Percentiles rank a stretch among this genome's conserved stretches.
These are phyloP conservation scores for Karstenula rhodostoma DNA, from an alignment of 2,329 filamentous ascomycete genomes.

Conservation along the genomic window DNA sequence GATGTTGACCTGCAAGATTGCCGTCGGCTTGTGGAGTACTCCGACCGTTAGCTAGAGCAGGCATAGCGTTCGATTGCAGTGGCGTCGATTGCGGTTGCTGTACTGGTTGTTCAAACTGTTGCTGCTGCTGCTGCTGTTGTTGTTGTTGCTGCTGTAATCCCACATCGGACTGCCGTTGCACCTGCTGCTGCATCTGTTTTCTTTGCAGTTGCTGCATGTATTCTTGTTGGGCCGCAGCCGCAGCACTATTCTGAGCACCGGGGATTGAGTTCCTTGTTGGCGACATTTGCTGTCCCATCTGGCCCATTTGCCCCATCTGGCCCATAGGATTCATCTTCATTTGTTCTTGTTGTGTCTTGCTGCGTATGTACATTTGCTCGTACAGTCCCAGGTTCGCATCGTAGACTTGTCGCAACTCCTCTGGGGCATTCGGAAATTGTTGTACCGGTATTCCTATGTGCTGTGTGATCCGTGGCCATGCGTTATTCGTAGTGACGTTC, in stretches of 20 bases:
- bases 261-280: slow-evolving; percentile 43
- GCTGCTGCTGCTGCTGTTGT: slow-evolving; percentile 46
- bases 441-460: slow-evolving; percentile 53
- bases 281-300: slow-evolving; percentile 44
- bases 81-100: slow-evolving; percentile 52
- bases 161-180: slow-evolving; percentile 14
- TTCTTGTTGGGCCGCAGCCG: slow-evolving; percentile 53
- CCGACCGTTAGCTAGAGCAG: slow-evolving; percentile 55
- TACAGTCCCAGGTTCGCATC: slow-evolving; percentile 79
- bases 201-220: slow-evolving; percentile 56
- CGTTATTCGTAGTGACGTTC: slow-evolving; percentile 71
- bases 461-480: slow-evolving; percentile 76
- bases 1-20: slow-evolving; percentile 33
- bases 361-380: slow-evolving; percentile 69
- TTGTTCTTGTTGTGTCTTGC: slow-evolving; percentile 56
- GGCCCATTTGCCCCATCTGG: slow-evolving; percentile 15
- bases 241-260: slow-evolving; percentile 53
- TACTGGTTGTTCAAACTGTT: slow-evolving; percentile 39
- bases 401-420: slow-evolving; percentile 76
- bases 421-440: slow-evolving; percentile 67
- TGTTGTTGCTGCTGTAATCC: slow-evolving; percentile 42
- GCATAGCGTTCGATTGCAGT: slow-evolving; percentile 56
- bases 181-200: slow-evolving; percentile 46
- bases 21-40: slow-evolving; percentile 55
- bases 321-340: background rate